A percentile compares a stretch with the other conserved stretches of the same genome.
These are phyloP conservation scores for Fusarium nurragi DNA, from an alignment of 2,329 filamentous ascomycete species.

Conservation along the genomic window DNA sequence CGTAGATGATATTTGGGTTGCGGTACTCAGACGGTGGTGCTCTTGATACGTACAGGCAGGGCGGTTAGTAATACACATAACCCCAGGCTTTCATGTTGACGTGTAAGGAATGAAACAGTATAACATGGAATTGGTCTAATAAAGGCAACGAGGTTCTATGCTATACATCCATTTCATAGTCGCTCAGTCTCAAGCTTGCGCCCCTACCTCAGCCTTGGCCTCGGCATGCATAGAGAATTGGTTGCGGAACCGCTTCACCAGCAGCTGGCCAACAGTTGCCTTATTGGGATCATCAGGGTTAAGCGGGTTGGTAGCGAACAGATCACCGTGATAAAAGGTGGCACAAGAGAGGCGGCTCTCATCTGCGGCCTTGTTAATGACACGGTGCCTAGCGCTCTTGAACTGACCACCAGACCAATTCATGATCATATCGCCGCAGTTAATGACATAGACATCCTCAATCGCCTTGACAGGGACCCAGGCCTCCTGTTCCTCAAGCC, in stretches of 20 bases:
- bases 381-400: constrained; percentile 3
- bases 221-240: neutral
- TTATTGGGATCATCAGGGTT: neutral
- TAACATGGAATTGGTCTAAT: no score
- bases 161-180: no score
- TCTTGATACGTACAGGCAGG: no score
- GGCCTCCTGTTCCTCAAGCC: constrained; percentile 37
- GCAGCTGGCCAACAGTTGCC: neutral
- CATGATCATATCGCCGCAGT: constrained; percentile 52
- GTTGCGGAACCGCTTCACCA: neutral
- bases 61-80: no score
- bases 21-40: no score
- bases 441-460: constrained; percentile 50
- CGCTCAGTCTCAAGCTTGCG: neutral
- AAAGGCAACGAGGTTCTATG: no score
- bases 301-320: neutral
- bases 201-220: neutral
- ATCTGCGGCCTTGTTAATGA: neutral
- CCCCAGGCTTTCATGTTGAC: no score
- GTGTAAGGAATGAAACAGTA: no score
- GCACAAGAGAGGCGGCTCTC: no score
- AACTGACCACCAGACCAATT: constrained; percentile 46
- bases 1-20: no score
- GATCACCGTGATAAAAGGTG: no score
- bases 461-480: constrained; percentile 47